Percentiles rank a stretch among this genome's conserved stretches.
phyloP scores from a whole-genome alignment of 805 yeast genomes.

The Metschnikowia amazonensis region DNA sequence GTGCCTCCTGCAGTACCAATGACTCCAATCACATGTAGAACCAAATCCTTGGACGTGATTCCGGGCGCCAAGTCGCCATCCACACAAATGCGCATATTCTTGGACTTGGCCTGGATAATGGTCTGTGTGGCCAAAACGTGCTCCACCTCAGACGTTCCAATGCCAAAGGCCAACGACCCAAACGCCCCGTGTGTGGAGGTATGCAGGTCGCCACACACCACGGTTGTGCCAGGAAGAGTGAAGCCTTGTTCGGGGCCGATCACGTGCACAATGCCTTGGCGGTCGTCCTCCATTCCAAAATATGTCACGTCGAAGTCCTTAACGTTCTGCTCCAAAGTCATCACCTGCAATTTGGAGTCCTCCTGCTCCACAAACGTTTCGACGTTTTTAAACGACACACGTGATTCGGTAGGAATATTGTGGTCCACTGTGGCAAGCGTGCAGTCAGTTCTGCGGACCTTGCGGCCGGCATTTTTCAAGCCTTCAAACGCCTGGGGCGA shows the following conservation, averaged over 20 bases:
- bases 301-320: conserved; percentile 84
- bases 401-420: conserved; percentile 93
- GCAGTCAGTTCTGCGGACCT: conserved; percentile 87
- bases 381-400: conserved; percentile 68
- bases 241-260: conserved; percentile 99
- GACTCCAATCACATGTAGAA: conserved; percentile 89
- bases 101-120: conserved; percentile 87
- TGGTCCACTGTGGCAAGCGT: conserved; percentile 95
- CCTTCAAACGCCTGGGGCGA: conserved; percentile 99
- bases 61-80: conserved; percentile 84
- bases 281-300: conserved; percentile 89
- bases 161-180: conserved; percentile 96
- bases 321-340: conserved; percentile 90
- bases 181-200: conserved; percentile 99
- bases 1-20: conserved; percentile 99
- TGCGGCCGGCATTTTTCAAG: conserved; percentile 78
- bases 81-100: conserved; percentile 88
- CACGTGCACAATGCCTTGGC: conserved; percentile 98
- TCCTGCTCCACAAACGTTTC: conserved; percentile 81
- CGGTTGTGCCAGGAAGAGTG: conserved; percentile 97
- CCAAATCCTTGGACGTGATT: conserved; percentile 92
- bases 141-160: conserved; percentile 98
- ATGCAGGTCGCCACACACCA: conserved; percentile 98
- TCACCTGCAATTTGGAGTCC: conserved; percentile 89
- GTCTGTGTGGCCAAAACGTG: conserved; percentile 98